Evolutionary conservation across 176 grass and related monocot species (phyloP).

Genomic region (Triticum timopheevii): DNA sequence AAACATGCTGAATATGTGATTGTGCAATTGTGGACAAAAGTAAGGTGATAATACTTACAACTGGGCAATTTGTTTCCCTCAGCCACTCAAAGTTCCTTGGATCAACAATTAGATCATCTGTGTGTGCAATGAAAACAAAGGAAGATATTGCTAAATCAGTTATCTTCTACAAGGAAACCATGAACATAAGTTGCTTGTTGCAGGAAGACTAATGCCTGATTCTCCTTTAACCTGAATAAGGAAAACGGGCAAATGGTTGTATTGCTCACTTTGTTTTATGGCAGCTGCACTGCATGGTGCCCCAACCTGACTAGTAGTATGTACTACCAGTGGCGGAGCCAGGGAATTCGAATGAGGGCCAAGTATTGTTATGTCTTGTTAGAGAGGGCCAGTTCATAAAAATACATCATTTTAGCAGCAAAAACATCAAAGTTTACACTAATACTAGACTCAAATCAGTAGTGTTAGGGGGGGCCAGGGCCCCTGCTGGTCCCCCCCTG

Average conservation of each 20-base stretch:
- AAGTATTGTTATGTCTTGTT: no score
- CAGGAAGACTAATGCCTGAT: slow-evolving; percentile 3
- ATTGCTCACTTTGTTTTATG: background rate
- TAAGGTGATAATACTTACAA: slow-evolving; percentile 64
- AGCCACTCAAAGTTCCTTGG: slow-evolving; percentile 97
- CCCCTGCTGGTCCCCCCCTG: no score
- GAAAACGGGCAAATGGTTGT: background rate
- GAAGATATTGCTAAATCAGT: background rate
- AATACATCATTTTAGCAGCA: no score
- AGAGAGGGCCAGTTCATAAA: no score
- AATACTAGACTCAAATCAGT: no score
- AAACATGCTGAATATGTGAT: slow-evolving; percentile 5
- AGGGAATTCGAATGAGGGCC: no score
- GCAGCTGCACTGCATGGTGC: slow-evolving; percentile 4
- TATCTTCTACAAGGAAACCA: background rate
- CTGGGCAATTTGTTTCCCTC: slow-evolving; percentile 91
- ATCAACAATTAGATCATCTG: slow-evolving; percentile 96
- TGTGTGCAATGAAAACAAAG: slow-evolving; percentile 17
- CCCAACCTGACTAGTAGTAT: background rate
- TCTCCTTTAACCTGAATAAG: background rate
- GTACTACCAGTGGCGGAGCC: background rate
- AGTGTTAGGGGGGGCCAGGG: no score
- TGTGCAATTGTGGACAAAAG: slow-evolving; percentile 19
- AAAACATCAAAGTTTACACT: no score
- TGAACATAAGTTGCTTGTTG: background rate